phyloP scores from a whole-genome alignment of 2,329 filamentous ascomycete species.

The Fusarium sp. region DNA sequence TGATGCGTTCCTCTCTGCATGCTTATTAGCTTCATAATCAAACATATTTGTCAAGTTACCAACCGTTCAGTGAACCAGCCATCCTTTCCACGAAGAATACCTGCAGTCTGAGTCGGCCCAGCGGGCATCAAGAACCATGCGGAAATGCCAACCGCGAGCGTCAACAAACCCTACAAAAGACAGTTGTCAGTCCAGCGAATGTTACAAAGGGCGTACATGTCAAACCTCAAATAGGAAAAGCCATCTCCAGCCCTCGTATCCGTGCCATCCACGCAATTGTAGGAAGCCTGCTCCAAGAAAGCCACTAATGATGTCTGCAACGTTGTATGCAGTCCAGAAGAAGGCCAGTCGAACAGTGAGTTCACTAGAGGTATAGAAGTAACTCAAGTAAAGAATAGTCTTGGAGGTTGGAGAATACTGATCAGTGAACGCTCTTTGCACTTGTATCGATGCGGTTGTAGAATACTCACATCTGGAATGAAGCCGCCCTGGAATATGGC shows the following conservation, averaged over 20 bases:
- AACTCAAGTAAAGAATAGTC: not conserved
- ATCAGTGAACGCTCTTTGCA: not conserved
- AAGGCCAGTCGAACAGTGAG: not conserved
- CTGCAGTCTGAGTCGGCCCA: not conserved
- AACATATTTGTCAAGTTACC: not conserved
- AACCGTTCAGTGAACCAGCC: not conserved
- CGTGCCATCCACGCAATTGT: not conserved
- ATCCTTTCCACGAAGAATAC: not conserved
- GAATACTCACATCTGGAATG: not conserved
- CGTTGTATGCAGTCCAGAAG: not conserved
- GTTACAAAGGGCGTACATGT: fast-evolving
- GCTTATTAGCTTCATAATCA: fast-evolving
- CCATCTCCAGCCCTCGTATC: not conserved
- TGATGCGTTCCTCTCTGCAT: not conserved
- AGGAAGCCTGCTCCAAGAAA: not conserved
- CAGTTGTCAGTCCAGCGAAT: not conserved
- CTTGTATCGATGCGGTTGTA: fast-evolving
- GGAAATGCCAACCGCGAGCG: not conserved
- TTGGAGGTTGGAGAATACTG: not conserved
- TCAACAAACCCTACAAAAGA: not conserved
- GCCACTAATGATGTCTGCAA: not conserved
- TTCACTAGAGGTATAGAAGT: not conserved
- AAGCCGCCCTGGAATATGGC: not conserved
- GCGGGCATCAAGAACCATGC: not conserved
- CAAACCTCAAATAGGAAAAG: not conserved